Evolutionary conservation across 2,329 filamentous ascomycete species (phyloP), one percentile per base, ranked within the genome.

Genomic region (Furcasterigmium sp.): DNA sequence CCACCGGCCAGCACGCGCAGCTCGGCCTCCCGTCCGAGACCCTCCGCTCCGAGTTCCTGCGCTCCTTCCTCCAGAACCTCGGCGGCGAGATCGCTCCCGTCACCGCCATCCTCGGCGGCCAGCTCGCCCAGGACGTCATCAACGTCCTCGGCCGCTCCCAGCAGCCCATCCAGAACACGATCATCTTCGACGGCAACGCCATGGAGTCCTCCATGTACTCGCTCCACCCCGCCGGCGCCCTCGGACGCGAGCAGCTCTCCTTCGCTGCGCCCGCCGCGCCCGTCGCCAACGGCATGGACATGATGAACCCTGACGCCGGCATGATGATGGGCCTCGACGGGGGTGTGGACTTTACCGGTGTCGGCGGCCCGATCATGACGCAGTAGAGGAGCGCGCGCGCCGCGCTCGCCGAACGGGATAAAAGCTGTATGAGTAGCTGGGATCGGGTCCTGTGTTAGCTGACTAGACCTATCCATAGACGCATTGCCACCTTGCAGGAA

Each of bases 101-200:
- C 8, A 84, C 87, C 0, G 91, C 93, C 2, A 88, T 95, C 46
- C 72, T 98, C 10, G 93, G 93, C 39, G 93, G 91, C 9, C 82
- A 91, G 61, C 75, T 98, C 14, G 89, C 91, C 1, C 93, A 98
- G 66, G 93, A 98, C 60, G 90, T 95, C 41, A 97, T 98, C 67
- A 97, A 97, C 56, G 91, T 96, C 25, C 77, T 97, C 6, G 89
- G 91, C 39, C 82, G 87, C 60, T 82, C 86, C 32, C 90, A 97
- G 67, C 93, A 96, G 63, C 93, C 93, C 1, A 85, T 98, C 34
- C 93, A 98, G 68, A 98, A 98, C 63, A 81, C 95, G 61, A 78
- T 95, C 39, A 72, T 97, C 17, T 95, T 97, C 56, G 90, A 97
- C 61, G 91, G 91, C 13, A 86, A 88, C 53, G 78, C 75, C 37